Conservation (phyloP, 345 rosid genomes). For the Populus ilicifolia region DNA sequence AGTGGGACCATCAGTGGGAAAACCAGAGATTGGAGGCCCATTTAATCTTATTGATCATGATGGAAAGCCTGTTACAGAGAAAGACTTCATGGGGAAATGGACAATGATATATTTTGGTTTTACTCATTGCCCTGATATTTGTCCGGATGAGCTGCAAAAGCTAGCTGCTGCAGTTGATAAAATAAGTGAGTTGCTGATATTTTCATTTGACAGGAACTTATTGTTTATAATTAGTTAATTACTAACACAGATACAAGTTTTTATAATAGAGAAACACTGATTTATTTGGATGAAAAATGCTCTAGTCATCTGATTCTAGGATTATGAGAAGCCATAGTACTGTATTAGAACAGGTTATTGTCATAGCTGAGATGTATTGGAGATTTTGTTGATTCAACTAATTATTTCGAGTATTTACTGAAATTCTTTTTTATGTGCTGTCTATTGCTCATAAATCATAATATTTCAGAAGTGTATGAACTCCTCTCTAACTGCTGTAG, state of each 20-base stretch:
- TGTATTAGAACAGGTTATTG: not conserved
- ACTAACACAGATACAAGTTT: no score
- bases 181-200: slow-evolving; percentile 58
- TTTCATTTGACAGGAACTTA: not conserved
- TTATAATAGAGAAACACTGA: no score
- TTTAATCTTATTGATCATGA: slow-evolving; percentile 80
- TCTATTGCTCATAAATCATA: not conserved
- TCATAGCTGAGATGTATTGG: not conserved
- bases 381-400: not conserved
- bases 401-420: not conserved
- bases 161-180: slow-evolving; percentile 79
- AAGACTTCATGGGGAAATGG: slow-evolving; percentile 87
- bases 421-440: not conserved
- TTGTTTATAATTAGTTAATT: not conserved
- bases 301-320: not conserved
- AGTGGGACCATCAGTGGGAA: slow-evolving; percentile 91
- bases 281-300: not conserved
- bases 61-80: slow-evolving; percentile 74
- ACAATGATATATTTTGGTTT: slow-evolving; percentile 85
- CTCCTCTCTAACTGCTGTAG: no score
- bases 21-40: slow-evolving; percentile 95
- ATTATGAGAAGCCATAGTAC: not conserved
- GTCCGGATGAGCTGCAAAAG: slow-evolving; percentile 91
- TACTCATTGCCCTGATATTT: slow-evolving; percentile 98
- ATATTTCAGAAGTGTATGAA: not conserved